Evolutionary conservation across 208 protist species (phyloP).

Genomic region (Crithidia acanthocephali): DNA sequence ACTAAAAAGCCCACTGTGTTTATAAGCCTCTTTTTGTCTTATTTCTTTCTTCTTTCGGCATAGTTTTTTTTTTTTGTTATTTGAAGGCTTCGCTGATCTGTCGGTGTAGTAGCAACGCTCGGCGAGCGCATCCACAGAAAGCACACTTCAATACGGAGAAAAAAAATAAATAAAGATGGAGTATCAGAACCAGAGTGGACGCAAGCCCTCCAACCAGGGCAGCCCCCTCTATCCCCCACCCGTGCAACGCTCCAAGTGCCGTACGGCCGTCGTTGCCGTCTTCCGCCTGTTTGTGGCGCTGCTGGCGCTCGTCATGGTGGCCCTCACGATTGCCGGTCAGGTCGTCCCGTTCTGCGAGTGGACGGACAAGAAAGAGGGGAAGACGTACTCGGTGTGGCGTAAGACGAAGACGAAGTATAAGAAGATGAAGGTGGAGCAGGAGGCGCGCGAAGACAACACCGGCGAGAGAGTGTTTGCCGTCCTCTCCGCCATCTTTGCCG

Average conservation of each 20-base stretch:
- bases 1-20: no score
- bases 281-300: background rate
- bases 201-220: background rate
- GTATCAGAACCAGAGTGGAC: background rate
- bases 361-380: background rate
- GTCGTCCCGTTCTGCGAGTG: constrained; percentile 1
- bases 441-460: constrained; percentile 1
- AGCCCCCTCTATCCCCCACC: background rate
- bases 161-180: background rate
- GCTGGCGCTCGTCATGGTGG: background rate
- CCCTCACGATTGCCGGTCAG: constrained; percentile 4
- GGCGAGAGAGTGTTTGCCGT: constrained; percentile 3
- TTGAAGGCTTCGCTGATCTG: no score
- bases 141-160: no score
- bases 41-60: no score
- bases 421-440: background rate
- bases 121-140: no score
- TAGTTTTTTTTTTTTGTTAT: no score
- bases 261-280: background rate
- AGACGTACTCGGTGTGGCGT: constrained; percentile 7
- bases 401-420: background rate
- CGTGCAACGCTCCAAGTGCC: background rate
- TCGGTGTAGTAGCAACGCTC: no score
- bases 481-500: background rate
- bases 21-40: no score